Percentiles rank a stretch among this genome's conserved stretches.
Evolutionary conservation across 306 rosid genomes (phyloP).

Genomic region (Fagus crenata): DNA sequence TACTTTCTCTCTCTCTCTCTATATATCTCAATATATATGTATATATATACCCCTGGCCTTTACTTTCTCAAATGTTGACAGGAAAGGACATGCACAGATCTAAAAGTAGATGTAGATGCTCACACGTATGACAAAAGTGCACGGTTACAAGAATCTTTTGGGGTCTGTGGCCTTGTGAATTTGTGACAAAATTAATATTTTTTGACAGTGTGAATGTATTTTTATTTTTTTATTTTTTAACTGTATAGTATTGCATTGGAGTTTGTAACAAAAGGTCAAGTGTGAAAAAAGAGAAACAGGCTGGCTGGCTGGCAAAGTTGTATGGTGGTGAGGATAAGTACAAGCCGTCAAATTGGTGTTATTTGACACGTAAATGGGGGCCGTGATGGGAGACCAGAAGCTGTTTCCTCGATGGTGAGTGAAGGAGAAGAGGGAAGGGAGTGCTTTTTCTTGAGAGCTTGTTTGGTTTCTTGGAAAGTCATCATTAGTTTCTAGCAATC

Average conservation of each 20-base stretch:
- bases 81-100: constrained; percentile 58
- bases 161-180: constrained; percentile 36
- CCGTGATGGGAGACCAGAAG: background rate
- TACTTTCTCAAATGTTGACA: constrained; percentile 31
- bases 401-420: constrained; percentile 20
- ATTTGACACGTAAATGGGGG: constrained; percentile 24
- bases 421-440: background rate
- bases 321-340: constrained; percentile 19
- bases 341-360: constrained; percentile 10
- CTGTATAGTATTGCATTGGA: constrained; percentile 15
- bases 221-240: background rate
- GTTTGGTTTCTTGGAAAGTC: constrained; percentile 31
- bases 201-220: constrained; percentile 24
- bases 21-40: background rate
- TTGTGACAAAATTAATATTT: background rate
- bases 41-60: background rate
- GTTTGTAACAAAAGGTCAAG: constrained; percentile 19
- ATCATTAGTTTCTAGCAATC: constrained; percentile 26
- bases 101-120: constrained; percentile 51
- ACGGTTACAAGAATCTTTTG: constrained; percentile 65
- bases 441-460: background rate
- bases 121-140: constrained; percentile 85
- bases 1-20: constrained; percentile 10
- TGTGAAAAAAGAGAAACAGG: constrained; percentile 9
- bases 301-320: background rate